These are phyloP conservation scores for Penicillium salamii DNA, from an alignment of 495 filamentous ascomycete genomes.

Conservation along the genomic window DNA sequence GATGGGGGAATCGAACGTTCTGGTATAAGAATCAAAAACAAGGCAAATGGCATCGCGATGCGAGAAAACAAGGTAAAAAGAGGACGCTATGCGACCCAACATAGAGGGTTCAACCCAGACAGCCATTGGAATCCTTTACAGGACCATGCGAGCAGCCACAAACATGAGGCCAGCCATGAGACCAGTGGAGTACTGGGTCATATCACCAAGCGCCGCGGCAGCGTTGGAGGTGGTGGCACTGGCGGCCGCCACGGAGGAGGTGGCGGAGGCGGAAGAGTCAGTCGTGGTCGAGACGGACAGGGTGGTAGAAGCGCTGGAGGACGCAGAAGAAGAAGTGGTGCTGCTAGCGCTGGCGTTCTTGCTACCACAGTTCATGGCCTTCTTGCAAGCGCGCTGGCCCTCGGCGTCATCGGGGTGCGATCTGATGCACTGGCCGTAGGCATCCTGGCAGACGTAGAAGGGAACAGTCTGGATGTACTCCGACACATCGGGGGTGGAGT, in stretches of 20 bases:
- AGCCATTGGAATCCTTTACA: constrained; percentile 31
- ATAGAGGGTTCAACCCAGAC: background rate
- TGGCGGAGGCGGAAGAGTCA: constrained; percentile 20
- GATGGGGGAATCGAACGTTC: constrained; percentile 24
- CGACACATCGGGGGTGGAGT: constrained; percentile 48
- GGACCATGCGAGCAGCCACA: constrained; percentile 46
- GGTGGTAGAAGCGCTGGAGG: constrained; percentile 18
- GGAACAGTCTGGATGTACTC: constrained; percentile 55
- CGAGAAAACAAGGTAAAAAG: constrained; percentile 4
- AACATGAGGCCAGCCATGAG: constrained; percentile 47
- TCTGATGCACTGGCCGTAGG: constrained; percentile 49
- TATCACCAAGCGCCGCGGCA: constrained; percentile 27
- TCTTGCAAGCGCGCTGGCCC: constrained; percentile 45
- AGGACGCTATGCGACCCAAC: constrained; percentile 5
- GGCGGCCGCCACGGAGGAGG: constrained; percentile 31
- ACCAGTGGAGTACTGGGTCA: constrained; percentile 49
- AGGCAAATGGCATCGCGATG: constrained; percentile 3
- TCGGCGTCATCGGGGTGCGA: constrained; percentile 42
- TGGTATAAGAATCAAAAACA: constrained; percentile 6
- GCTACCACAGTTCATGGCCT: constrained; percentile 41
- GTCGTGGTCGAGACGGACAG: constrained; percentile 29
- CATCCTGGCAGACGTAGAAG: constrained; percentile 53
- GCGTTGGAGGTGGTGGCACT: constrained; percentile 30
- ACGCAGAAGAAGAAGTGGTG: constrained; percentile 25
- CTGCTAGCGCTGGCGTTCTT: constrained; percentile 41